Base-by-base conservation (phyloP, 169 alveolate species). In the Cyclospora cayetanensis region DNA sequence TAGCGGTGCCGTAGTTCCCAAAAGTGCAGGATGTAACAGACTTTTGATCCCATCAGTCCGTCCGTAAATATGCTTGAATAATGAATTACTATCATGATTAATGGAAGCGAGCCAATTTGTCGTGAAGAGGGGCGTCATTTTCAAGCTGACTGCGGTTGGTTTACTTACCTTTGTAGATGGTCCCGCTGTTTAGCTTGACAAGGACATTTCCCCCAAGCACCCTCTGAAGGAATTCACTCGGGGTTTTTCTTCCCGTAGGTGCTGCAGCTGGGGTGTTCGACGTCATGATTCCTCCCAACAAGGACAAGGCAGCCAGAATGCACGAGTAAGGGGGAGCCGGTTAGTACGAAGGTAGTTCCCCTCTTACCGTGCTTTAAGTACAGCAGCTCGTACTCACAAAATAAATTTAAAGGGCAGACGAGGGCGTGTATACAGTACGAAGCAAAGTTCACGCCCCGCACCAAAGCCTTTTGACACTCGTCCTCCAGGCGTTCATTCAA, bases 181-280 rank as follows among this genome's bases (percentile, higher is more conserved):
- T 83, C 2, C 95, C 95, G 65, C 86, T 92, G 92, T 88, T 92
- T 12, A 92, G 72, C 82, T 85, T 84, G 27, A 88, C 92, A 31
- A 83, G 72, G 1, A 86, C 93, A 53, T 34, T 76, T 34, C 70
- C 91, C 18, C 92, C 95, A 11, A 92, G 37, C 0, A 92, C 95
- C 39, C 39, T 82, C 76, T 90, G 89, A 5, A 87, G 90, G 55
- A 93, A 93, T 91, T 74, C 93, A n/a, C 79, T 83, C 60, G 95
- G 93, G 53, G 90, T 52, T 76, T 55, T 46, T 72, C 76, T 70
- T 86, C 89, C 65, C 5, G 76, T 25, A 27, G 90, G n/a, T 37
- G 90, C 79, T n/a, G 90, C 22, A 18, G 90, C 60, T 37, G 79
- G 88, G 9, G 50, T 29, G 37, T 77, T 63, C 37, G 79, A 76